Conservation (phyloP, 768 basidiomycete species). For the Termitomyces sp. region DNA sequence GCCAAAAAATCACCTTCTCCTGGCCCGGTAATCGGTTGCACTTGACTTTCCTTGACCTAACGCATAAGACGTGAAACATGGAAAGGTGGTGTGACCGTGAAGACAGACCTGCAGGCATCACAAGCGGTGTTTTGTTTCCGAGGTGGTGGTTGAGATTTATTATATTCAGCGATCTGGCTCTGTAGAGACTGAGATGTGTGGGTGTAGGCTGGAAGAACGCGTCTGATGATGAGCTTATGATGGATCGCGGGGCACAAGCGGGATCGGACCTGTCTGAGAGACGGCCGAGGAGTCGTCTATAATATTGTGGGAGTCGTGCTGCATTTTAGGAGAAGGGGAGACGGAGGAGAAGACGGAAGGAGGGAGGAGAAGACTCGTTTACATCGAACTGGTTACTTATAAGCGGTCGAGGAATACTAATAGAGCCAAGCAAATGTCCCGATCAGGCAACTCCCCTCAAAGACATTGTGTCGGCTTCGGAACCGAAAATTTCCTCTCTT, state of each 20-base stretch:
- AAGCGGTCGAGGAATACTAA: conserved; percentile 22
- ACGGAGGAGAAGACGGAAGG: conserved; percentile 12
- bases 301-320: conserved; percentile 24
- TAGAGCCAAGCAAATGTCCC: conserved; percentile 21
- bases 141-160: conserved; percentile 76
- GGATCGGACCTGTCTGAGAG: conserved; percentile 24
- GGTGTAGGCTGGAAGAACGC: conserved; percentile 40
- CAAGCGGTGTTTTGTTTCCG: conserved; percentile 92
- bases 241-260: conserved; percentile 7
- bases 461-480: conserved; percentile 16
- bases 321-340: conserved; percentile 22
- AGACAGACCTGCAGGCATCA: conserved; percentile 76
- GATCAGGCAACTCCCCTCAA: conserved; percentile 14
- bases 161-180: conserved; percentile 78
- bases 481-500: conserved; percentile 18
- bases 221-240: conserved; percentile 9
- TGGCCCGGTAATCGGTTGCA: conserved; percentile 79
- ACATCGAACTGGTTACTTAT: conserved; percentile 25
- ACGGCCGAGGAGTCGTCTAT: conserved; percentile 15
- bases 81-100: neutral
- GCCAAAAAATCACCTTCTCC: conserved; percentile 59
- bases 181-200: conserved; percentile 66
- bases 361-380: conserved; percentile 17
- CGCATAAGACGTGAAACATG: conserved; percentile 11
- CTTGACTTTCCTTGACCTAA: conserved; percentile 82